These are phyloP conservation scores for Yamadazyma takamatsuzukensis DNA, from an alignment of 805 yeast species.

Conservation along the genomic window DNA sequence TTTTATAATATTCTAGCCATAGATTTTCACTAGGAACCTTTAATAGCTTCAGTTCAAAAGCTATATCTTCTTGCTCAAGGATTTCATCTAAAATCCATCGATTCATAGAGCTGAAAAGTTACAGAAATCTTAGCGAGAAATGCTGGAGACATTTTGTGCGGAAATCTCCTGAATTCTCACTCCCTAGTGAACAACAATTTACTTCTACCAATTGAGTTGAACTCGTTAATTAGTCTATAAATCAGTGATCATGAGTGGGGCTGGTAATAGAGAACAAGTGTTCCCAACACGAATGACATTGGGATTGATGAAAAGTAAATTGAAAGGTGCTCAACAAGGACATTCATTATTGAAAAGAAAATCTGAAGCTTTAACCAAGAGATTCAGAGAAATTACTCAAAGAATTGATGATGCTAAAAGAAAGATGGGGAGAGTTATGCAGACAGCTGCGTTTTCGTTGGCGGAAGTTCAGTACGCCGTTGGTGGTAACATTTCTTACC, in stretches of 20 bases:
- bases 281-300: constrained; percentile 98
- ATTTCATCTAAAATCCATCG: constrained; percentile 24
- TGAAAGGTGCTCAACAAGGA: constrained; percentile 97
- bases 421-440: constrained; percentile 98
- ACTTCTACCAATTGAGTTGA: constrained; percentile 1
- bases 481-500: constrained; percentile 92
- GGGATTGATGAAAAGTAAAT: constrained; percentile 89
- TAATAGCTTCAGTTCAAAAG: constrained; percentile 32
- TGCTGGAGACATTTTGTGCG: no score
- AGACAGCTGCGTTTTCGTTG: constrained; percentile 93
- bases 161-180: no score
- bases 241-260: constrained; percentile 50
- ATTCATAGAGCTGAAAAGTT: not conserved
- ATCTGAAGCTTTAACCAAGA: constrained; percentile 93
- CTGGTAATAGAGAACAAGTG: constrained; percentile 87
- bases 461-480: constrained; percentile 98
- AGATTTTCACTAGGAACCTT: constrained; percentile 29
- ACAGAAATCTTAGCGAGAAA: not conserved
- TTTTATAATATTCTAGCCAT: constrained; percentile 46
- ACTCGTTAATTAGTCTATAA: not conserved
- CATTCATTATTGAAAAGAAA: constrained; percentile 90
- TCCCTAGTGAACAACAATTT: no score
- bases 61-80: constrained; percentile 23
- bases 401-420: constrained; percentile 93
- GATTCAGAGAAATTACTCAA: constrained; percentile 93